Percentiles rank a stretch among this genome's conserved stretches.
Evolutionary conservation across 2,329 filamentous ascomycete species (phyloP).

Genomic region (Aspergillus pseudotamarii): DNA sequence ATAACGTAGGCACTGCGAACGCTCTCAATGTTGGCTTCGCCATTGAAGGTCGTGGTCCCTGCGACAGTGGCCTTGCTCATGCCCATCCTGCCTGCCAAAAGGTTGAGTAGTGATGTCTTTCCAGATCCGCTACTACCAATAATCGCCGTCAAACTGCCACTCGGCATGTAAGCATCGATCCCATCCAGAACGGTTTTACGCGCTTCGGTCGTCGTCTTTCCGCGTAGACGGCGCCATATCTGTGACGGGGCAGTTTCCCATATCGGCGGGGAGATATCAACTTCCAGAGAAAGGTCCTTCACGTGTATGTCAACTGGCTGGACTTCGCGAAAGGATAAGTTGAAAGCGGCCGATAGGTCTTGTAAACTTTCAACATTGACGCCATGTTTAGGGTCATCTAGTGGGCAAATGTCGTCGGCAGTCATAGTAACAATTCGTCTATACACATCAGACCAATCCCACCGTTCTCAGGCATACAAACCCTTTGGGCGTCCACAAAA

Average conservation of each 20-base stretch:
- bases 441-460: background rate
- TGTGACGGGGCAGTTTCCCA: conserved; percentile 36
- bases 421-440: background rate
- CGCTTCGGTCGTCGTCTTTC: conserved; percentile 24
- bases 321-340: conserved; percentile 46
- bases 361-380: conserved; percentile 11
- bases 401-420: background rate
- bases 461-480: background rate
- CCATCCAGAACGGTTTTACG: conserved; percentile 60
- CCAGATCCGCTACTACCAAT: conserved; percentile 74
- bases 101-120: conserved; percentile 72
- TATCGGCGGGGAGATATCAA: conserved; percentile 36
- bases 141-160: conserved; percentile 72
- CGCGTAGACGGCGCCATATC: conserved; percentile 34
- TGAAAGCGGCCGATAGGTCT: conserved; percentile 18
- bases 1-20: conserved; percentile 60
- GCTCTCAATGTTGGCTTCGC: conserved; percentile 51
- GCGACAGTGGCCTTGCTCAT: conserved; percentile 55
- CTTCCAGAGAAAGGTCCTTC: conserved; percentile 33
- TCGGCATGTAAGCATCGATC: conserved; percentile 65
- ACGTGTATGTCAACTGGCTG: conserved; percentile 44
- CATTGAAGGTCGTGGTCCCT: conserved; percentile 66
- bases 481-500: conserved; percentile 9
- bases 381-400: conserved; percentile 14
- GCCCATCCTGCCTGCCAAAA: conserved; percentile 68